These are phyloP conservation scores for Colletotrichum sp. DNA, from an alignment of 2,329 filamentous ascomycete genomes.

Conservation along the genomic window DNA sequence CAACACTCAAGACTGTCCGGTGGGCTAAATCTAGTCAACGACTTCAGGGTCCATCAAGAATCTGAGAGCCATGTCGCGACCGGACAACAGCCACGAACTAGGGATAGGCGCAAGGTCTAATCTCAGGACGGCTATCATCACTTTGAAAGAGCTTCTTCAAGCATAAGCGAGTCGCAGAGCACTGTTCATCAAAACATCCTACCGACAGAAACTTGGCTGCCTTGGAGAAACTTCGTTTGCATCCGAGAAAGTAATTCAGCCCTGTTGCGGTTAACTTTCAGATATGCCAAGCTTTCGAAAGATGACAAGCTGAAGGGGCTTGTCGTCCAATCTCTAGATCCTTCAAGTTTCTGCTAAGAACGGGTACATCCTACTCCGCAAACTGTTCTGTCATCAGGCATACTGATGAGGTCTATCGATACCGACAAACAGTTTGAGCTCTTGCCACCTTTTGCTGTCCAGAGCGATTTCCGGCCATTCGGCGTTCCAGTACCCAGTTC, in stretches of 20 bases:
- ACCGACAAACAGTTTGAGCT: neutral
- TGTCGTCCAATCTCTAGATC: neutral
- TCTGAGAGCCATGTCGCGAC: neutral
- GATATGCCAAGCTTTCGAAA: neutral
- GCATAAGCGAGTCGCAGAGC: neutral
- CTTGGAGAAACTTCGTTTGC: neutral
- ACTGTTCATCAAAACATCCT: neutral
- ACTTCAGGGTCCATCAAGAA: neutral
- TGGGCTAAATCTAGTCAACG: neutral
- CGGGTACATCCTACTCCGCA: neutral
- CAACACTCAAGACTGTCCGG: neutral
- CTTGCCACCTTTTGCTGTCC: neutral
- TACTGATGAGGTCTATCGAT: neutral
- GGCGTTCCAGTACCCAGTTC: rapidly evolving
- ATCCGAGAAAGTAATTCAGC: neutral
- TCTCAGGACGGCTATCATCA: neutral
- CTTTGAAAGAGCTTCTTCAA: neutral
- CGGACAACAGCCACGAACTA: neutral
- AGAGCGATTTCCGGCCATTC: neutral
- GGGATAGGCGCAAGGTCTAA: neutral
- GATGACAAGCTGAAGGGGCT: neutral
- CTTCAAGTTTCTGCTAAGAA: neutral
- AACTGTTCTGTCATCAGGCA: neutral
- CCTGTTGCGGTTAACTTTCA: neutral
- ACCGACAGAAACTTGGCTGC: neutral